Evolutionary conservation across 768 basidiomycete species (phyloP).

Genomic region (Myochromella boudieri): DNA sequence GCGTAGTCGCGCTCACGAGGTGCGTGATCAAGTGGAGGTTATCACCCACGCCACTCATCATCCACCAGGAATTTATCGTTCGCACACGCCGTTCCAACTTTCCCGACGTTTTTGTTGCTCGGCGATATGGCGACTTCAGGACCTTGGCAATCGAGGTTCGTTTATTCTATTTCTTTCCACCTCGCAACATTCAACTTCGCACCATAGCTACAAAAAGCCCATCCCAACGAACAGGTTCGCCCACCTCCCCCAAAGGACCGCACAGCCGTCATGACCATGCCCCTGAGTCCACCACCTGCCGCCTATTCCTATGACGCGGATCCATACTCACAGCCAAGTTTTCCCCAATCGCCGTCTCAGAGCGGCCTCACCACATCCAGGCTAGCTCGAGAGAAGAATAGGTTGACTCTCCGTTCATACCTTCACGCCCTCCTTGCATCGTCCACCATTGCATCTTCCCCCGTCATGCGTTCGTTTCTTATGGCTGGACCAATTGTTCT

Average conservation of each 20-base stretch:
- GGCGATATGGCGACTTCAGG: constrained; percentile 94
- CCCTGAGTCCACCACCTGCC: constrained; percentile 31
- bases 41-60: constrained; percentile 8
- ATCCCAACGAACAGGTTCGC: constrained; percentile 79
- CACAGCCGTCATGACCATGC: constrained; percentile 60
- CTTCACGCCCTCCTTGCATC: constrained; percentile 77
- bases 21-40: constrained; percentile 33
- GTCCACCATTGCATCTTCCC: constrained; percentile 76
- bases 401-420: constrained; percentile 91
- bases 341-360: constrained; percentile 21
- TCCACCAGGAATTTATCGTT: constrained; percentile 86
- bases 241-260: constrained; percentile 89
- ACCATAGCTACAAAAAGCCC: constrained; percentile 77
- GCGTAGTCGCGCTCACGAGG: constrained; percentile 85
- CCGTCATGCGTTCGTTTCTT: constrained; percentile 85
- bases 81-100: constrained; percentile 74
- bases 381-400: constrained; percentile 89
- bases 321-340: background rate
- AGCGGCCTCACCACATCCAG: constrained; percentile 37
- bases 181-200: constrained; percentile 12
- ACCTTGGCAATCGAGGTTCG: constrained; percentile 81
- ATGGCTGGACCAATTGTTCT: constrained; percentile 72
- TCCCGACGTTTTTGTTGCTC: constrained; percentile 82
- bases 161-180: background rate
- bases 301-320: constrained; percentile 17